Evolutionary conservation across 2,329 filamentous ascomycete genomes (phyloP), one percentile per base, ranked within the genome.

Genomic region (Teratosphaeria zuluensis): DNA sequence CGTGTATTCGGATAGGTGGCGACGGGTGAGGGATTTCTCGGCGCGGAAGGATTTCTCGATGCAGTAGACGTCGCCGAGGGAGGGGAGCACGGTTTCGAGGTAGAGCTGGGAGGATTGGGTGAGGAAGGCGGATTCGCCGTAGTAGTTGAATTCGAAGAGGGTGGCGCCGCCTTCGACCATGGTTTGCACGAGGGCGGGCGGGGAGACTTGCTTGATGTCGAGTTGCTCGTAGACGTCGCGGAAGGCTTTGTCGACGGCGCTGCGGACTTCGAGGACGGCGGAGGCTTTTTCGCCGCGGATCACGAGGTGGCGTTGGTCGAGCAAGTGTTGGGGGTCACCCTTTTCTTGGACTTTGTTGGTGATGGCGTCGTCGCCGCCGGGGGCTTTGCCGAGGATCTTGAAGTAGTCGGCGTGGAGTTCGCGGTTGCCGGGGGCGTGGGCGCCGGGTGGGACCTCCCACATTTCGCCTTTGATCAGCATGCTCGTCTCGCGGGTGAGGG

Each of bases 31-130:
- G 6, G 88, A 92, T 78, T 96, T 96, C 77, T 99, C 94, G 14
- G 94, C 94, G 62, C 94, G 92, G 86, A 99, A 99, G 1, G 92
- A 97, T 75, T 96, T 96, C 76, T 96, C 92, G 69, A 99, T 92
- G 73, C 92, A 97, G 82, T 95, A 99, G 56, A 96, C 91, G 72
- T 96, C 90, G 66, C 94, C 94, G 69, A 97, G 81, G 56, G 88
- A 90, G 11, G 92, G 90, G 33, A 99, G 80, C 65, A 87, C 90
- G 33, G 94, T 99, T 80, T 99, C 94, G 60, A 99, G 88, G 77
- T 99, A 99, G 57, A 99, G 84, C 76, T 99, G 94, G 35, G 90
- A 95, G 3, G 92, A 96, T 77, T 99, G 94, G 3, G 94, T 97
- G 63, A 99, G 84, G 79, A 92, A 99, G 60, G 94, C 89, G 66